Evolutionary conservation across 768 basidiomycete genomes (phyloP), one percentile per base, ranked within the genome.

Genomic region (Obba rivulosa): DNA sequence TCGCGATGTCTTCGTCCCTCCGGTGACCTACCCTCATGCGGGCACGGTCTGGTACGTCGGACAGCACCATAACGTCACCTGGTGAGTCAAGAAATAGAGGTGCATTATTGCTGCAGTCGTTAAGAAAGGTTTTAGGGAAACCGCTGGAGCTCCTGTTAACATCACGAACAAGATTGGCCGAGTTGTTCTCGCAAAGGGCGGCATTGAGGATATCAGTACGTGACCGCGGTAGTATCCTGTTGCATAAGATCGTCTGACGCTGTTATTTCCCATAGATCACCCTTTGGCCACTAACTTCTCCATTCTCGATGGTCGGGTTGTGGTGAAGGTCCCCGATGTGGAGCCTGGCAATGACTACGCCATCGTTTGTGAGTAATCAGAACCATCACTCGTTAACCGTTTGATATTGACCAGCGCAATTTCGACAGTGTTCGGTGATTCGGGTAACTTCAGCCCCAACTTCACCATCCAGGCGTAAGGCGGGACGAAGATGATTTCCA

Each of bases 1-100:
- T 46, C 69, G 78, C 49, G 76, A 78, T 49, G 77, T 78, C 31
- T 74, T 70, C 21, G 64, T 60, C 34, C 79, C 79, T 1, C 76
- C 73, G 4, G 66, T 79, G 53, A 70, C 68, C 36, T 71, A 63
- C 50, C 78, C 79, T 14, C 63, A 60, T 9, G 59, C 64, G 0
- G 55, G 55, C 10, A 68, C 72, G 4, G 62, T 75, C 23, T 79
- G 77, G 79, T 57, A 60, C 22, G 65, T 74, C 11, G 75, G 75
- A 4, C 49, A 71, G 44, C 63, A 52, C 1, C 61, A 75, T 44
- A 76, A 69, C 8, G 77, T 80, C 17, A 78, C 76, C 17, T 80
- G 78, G 78, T 74, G 55, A n/a, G 67, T 52, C 14, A 9, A 8
- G 4, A n/a, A 24, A 4, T 43, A 3, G 20, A 42, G 4, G 31